Evolutionary conservation across 768 basidiomycete genomes (phyloP).

Genomic region (Nidularia pulvinata): DNA sequence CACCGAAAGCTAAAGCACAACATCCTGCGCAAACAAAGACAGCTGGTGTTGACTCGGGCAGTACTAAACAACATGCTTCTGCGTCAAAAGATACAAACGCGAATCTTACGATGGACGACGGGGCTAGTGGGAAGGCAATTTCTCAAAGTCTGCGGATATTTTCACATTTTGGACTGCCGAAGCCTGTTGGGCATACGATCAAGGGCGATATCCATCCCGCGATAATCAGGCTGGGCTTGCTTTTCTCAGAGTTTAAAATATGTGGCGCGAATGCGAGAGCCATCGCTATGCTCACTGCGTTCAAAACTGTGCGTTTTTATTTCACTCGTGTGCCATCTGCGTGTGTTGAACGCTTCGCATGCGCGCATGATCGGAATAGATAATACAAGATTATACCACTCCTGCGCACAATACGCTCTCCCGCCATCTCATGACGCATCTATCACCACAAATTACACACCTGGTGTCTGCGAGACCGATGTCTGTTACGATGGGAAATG

Average conservation of each 20-base stretch:
- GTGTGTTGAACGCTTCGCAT: slow-evolving; percentile 3
- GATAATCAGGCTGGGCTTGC: slow-evolving; percentile 82
- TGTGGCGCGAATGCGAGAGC: slow-evolving; percentile 95
- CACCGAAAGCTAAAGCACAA: slow-evolving; percentile 22
- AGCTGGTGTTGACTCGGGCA: slow-evolving; percentile 20
- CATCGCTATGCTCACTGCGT: slow-evolving; percentile 88
- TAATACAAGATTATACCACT: slow-evolving; percentile 89
- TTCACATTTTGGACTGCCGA: slow-evolving; percentile 83
- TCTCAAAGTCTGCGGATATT: slow-evolving; percentile 80
- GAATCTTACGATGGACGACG: slow-evolving; percentile 14
- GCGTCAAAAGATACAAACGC: slow-evolving; percentile 23
- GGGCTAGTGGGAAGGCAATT: slow-evolving; percentile 34
- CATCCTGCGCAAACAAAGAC: slow-evolving; percentile 29
- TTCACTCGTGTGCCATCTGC: slow-evolving; percentile 6
- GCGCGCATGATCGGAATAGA: slow-evolving; percentile 37
- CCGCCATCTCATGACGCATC: slow-evolving; percentile 88
- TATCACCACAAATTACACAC: slow-evolving; percentile 92
- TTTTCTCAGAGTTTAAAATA: slow-evolving; percentile 92
- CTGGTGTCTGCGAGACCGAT: slow-evolving; percentile 87
- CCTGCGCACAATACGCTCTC: slow-evolving; percentile 87
- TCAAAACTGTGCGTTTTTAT: slow-evolving; percentile 75
- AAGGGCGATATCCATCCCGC: slow-evolving; percentile 93
- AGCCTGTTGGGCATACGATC: slow-evolving; percentile 44
- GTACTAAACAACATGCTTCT: slow-evolving; percentile 15
- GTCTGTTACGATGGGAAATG: slow-evolving; percentile 94